phyloP scores from a whole-genome alignment of 805 yeast species.

The Cyberlindnera bimundalis region DNA sequence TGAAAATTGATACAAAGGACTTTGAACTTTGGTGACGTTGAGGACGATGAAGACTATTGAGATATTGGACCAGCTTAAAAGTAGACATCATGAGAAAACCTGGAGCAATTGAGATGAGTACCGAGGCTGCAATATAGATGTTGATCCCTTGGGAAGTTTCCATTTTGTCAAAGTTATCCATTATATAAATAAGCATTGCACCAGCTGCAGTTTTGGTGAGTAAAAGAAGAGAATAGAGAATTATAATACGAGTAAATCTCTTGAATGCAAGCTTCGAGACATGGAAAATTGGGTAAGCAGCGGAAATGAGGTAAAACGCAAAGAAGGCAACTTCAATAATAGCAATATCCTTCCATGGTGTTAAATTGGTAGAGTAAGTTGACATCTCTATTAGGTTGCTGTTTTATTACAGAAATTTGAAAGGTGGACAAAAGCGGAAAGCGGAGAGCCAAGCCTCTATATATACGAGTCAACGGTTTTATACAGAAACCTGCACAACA shows the following conservation, averaged over 20 bases:
- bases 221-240: background rate
- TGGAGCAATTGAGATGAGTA: background rate
- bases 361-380: background rate
- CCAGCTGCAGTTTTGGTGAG: conserved; percentile 3
- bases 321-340: conserved; percentile 1
- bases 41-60: background rate
- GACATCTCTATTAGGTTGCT: no score
- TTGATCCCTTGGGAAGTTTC: background rate
- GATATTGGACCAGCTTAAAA: conserved; percentile 6
- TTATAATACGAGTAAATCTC: conserved; percentile 1
- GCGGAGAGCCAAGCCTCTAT: no score
- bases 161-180: background rate
- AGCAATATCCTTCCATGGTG: conserved; percentile 3
- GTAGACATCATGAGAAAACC: conserved; percentile 4
- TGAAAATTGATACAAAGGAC: background rate
- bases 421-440: no score
- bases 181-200: background rate
- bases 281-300: background rate
- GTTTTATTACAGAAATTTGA: no score
- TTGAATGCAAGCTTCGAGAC: background rate
- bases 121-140: conserved; percentile 6
- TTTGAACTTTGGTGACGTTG: background rate
- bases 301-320: background rate
- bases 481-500: no score
- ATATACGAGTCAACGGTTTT: no score